Percentiles rank a stretch among this genome's conserved stretches.
Conservation (phyloP, 2,329 filamentous ascomycete genomes). For the Diplodia scrobiculata region DNA sequence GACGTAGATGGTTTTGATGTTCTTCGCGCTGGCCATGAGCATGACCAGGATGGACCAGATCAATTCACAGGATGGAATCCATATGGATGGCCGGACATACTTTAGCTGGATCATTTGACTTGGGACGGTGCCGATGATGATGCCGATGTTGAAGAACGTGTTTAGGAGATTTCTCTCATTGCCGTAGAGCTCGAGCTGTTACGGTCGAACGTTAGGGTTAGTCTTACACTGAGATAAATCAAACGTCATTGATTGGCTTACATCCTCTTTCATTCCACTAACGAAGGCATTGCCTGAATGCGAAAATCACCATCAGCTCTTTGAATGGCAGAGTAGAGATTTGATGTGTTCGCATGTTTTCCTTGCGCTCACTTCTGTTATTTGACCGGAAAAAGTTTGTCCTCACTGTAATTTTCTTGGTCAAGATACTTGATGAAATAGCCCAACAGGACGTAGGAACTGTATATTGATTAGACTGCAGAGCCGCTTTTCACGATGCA, state of each 20-base stretch:
- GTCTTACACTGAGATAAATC: too few relatives aligned
- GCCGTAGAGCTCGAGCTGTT: conserved; percentile 23
- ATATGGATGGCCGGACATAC: conserved; percentile 24
- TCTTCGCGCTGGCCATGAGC: conserved; percentile 26
- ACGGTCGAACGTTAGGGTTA: neutral
- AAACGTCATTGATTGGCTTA: neutral
- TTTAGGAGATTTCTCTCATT: conserved; percentile 22
- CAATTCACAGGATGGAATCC: conserved; percentile 26
- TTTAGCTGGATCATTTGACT: conserved; percentile 28
- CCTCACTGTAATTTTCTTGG: conserved; percentile 21
- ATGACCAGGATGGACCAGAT: conserved; percentile 27
- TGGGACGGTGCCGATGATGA: conserved; percentile 24
- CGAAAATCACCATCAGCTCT: neutral
- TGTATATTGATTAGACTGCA: neutral
- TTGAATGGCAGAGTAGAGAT: neutral
- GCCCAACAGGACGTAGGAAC: conserved; percentile 8
- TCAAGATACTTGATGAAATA: conserved; percentile 22
- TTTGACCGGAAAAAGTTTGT: neutral
- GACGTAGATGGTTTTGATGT: conserved; percentile 31
- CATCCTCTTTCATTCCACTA: conserved; percentile 29
- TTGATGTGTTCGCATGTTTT: neutral
- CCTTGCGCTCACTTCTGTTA: neutral
- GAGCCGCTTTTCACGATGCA: neutral
- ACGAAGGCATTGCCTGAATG: conserved; percentile 24
- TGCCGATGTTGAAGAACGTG: conserved; percentile 27